Percentiles rank a stretch among this genome's conserved stretches.
phyloP scores from a whole-genome alignment of 768 basidiomycete genomes.

The Chalciporus chontae region DNA sequence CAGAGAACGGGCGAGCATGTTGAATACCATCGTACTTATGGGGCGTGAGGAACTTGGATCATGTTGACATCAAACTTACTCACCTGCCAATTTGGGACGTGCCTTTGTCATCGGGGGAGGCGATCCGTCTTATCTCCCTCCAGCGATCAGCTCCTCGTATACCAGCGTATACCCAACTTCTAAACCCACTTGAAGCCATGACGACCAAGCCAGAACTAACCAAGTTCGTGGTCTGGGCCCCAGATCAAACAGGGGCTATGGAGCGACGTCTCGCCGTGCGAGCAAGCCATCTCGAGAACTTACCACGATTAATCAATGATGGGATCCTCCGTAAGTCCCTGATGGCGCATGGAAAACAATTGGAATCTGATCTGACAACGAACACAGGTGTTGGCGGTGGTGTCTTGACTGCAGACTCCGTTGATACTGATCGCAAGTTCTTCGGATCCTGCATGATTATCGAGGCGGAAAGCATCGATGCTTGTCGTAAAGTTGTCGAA shows the following conservation, averaged over 20 bases:
- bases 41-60: too few species aligned
- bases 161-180: not conserved
- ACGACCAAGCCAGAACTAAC: constrained; percentile 10
- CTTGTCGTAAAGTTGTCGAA: constrained; percentile 27
- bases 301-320: constrained; percentile 31
- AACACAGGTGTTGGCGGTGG: constrained; percentile 53
- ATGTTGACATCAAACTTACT: constrained; percentile 7
- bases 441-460: constrained; percentile 54
- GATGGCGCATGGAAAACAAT: not conserved
- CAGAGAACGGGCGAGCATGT: not conserved
- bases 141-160: not conserved
- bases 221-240: constrained; percentile 59
- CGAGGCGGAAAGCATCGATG: constrained; percentile 52
- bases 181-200: constrained; percentile 10
- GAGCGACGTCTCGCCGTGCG: constrained; percentile 53
- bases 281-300: constrained; percentile 44
- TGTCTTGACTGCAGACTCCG: constrained; percentile 53
- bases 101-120: not conserved
- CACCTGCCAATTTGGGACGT: constrained; percentile 8
- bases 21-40: not conserved
- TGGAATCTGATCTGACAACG: constrained; percentile 9
- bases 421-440: constrained; percentile 50
- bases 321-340: constrained; percentile 49
- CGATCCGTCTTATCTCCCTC: constrained; percentile 6
- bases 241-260: constrained; percentile 57